These are phyloP conservation scores for Cercis canadensis DNA, from an alignment of 306 rosid species.

Conservation along the genomic window DNA sequence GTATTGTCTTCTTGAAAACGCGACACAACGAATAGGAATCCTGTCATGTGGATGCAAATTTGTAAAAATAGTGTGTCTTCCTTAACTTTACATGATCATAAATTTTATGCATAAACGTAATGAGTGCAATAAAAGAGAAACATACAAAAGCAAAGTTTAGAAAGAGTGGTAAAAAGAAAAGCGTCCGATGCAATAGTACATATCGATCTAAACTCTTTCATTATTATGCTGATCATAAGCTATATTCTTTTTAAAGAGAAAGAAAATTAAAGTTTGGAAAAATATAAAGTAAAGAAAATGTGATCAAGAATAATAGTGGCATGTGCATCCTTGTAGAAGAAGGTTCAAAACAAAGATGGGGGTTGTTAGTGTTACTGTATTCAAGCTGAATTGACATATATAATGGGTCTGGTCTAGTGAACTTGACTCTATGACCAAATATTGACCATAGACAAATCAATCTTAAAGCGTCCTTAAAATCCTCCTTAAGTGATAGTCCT, in stretches of 20 bases:
- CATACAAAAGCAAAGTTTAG: slow-evolving; percentile 38
- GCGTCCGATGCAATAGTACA: slow-evolving; percentile 43
- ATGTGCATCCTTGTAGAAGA: slow-evolving; percentile 55
- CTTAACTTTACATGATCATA: slow-evolving; percentile 20
- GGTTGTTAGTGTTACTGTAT: not conserved
- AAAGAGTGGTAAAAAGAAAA: slow-evolving; percentile 46
- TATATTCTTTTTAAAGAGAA: slow-evolving; percentile 42
- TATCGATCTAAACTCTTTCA: slow-evolving; percentile 64
- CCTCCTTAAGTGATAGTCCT: not conserved
- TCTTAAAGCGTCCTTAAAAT: no score
- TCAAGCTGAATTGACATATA: slow-evolving; percentile 9
- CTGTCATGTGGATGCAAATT: slow-evolving; percentile 44
- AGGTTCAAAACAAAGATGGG: slow-evolving; percentile 28
- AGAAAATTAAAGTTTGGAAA: slow-evolving; percentile 44
- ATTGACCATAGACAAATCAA: not conserved
- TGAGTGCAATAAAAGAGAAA: slow-evolving; percentile 36
- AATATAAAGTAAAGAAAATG: slow-evolving; percentile 41
- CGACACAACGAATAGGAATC: slow-evolving; percentile 96
- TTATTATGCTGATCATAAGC: slow-evolving; percentile 59
- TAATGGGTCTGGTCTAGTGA: no score
- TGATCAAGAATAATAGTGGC: slow-evolving; percentile 41
- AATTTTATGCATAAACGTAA: not conserved
- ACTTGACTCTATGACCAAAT: not conserved
- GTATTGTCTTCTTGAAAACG: slow-evolving; percentile 77
- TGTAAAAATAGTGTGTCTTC: not conserved